Percentiles rank a stretch among this genome's conserved stretches.
These are phyloP conservation scores for Schizophyllum amplum DNA, from an alignment of 1,284 basidiomycete species.

Conservation along the genomic window DNA sequence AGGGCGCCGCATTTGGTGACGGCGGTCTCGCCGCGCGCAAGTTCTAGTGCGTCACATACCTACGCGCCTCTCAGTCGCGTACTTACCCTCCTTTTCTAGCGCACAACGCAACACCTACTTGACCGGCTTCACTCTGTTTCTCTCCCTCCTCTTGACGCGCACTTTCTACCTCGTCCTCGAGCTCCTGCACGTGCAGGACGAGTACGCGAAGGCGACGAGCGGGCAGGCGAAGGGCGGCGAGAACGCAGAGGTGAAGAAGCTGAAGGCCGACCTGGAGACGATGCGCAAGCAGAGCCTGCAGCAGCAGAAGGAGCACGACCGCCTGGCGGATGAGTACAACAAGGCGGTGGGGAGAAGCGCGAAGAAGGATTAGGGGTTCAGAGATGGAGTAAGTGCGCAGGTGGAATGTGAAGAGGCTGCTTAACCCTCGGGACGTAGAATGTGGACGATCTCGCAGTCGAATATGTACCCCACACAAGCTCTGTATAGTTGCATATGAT, in stretches of 20 bases:
- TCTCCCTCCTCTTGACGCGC: conserved; percentile 87
- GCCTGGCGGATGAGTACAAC: conserved; percentile 73
- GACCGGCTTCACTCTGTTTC: conserved; percentile 90
- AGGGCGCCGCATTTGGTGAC: conserved; percentile 56
- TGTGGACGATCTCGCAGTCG: neutral
- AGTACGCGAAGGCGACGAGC: conserved; percentile 65
- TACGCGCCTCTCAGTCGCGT: neutral
- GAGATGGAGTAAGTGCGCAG: too few species aligned
- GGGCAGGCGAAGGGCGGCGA: neutral
- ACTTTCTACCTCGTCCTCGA: conserved; percentile 90
- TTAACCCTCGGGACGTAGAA: too few species aligned
- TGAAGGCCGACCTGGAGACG: conserved; percentile 72
- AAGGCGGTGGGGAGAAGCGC: conserved; percentile 54
- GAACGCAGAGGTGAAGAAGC: conserved; percentile 52
- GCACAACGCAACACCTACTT: conserved; percentile 84
- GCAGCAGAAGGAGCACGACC: conserved; percentile 73
- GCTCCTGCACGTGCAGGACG: conserved; percentile 84
- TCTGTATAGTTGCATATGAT: too few species aligned
- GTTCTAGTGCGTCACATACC: conserved; percentile 71
- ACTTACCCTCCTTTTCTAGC: conserved; percentile 27
- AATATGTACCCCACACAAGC: too few species aligned
- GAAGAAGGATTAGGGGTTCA: conserved; percentile 27
- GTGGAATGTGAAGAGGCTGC: too few species aligned
- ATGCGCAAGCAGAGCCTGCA: conserved; percentile 77
- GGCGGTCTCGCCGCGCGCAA: conserved; percentile 76